Evolutionary conservation across 2,329 filamentous ascomycete genomes (phyloP).

Genomic region (Raffaelea albimanens): DNA sequence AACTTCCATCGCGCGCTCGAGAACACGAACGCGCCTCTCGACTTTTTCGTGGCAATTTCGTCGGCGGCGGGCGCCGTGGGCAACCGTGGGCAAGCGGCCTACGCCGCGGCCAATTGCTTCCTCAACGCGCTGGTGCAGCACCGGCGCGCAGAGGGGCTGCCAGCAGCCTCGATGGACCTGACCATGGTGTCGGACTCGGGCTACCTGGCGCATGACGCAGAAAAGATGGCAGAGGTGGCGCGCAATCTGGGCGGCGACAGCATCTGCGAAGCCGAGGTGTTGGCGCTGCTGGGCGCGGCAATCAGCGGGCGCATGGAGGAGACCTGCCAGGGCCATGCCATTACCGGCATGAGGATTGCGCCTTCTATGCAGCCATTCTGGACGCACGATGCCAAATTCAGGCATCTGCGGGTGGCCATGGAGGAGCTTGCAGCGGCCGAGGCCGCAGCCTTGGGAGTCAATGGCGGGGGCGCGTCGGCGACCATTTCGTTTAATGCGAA

Average conservation of each 20-base stretch:
- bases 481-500: constrained; percentile 32
- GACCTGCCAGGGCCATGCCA: constrained; percentile 31
- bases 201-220: constrained; percentile 35
- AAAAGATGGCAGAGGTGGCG: constrained; percentile 33
- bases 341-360: constrained; percentile 42
- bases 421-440: constrained; percentile 22
- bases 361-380: constrained; percentile 38
- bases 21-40: constrained; percentile 21
- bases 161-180: constrained; percentile 37
- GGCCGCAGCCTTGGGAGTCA: constrained; percentile 12
- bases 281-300: constrained; percentile 12
- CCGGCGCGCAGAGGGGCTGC: constrained; percentile 22
- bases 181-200: constrained; percentile 40
- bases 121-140: constrained; percentile 29
- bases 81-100: constrained; percentile 22
- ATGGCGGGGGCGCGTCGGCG: constrained; percentile 14
- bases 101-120: constrained; percentile 31
- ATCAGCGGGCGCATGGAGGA: constrained; percentile 8
- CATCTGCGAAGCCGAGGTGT: constrained; percentile 13
- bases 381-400: constrained; percentile 43
- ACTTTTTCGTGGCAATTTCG: constrained; percentile 47
- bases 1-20: constrained; percentile 27
- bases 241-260: constrained; percentile 13
- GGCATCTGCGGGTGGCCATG: constrained; percentile 30
- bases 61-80: constrained; percentile 24